Base-by-base conservation (phyloP, 1,284 basidiomycete species). In the Salmacisia buchloeana region DNA sequence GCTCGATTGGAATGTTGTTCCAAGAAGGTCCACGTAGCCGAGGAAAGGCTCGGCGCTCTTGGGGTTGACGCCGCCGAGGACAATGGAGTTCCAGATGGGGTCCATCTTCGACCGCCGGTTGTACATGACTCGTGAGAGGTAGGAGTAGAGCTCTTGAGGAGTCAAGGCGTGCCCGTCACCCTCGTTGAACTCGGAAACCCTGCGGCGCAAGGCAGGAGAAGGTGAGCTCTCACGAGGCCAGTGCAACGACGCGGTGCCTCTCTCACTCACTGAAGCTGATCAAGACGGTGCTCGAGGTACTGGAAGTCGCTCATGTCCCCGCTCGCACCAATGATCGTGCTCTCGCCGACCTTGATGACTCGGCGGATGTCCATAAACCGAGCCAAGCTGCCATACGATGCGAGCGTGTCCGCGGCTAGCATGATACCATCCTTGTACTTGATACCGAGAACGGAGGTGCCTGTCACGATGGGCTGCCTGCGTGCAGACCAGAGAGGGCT, bases 281-380 rank as follows among this genome's bases (percentile, higher is more conserved):
- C 66, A 27, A 78, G 69, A 65, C 88, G 78, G 67, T 85, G 85
- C 78, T 94, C 90, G 70, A 97, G 85, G 81, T 92, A 89, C 81
- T 99, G 96, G 83, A 92, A 97, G 82, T 99, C 96, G 75, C 90
- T 90, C 88, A 98, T 92, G 83, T 99, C 94, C 36, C 94, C 96
- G 36, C 91, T 88, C 1, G 91, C 94, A 18, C 92, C 96, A 69
- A 98, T 83, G 65, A 96, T 84, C 39, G 94, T 94, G 66, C 75
- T 69, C 81, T 88, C 86, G 5, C 94, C 94, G 34, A 97, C 87
- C 9, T 88, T 81, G 73, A 91, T 87, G 23, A 99, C 85, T 81
- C 94, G 89, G 73, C 89, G 86, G 64, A 98, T 85, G 79, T 94
- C 91, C 84, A 92, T 94, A 87, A 97, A 97, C 23, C 94, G 88